These are phyloP conservation scores for Gossypioides kirkii DNA, from an alignment of 345 rosid species.

Conservation along the genomic window DNA sequence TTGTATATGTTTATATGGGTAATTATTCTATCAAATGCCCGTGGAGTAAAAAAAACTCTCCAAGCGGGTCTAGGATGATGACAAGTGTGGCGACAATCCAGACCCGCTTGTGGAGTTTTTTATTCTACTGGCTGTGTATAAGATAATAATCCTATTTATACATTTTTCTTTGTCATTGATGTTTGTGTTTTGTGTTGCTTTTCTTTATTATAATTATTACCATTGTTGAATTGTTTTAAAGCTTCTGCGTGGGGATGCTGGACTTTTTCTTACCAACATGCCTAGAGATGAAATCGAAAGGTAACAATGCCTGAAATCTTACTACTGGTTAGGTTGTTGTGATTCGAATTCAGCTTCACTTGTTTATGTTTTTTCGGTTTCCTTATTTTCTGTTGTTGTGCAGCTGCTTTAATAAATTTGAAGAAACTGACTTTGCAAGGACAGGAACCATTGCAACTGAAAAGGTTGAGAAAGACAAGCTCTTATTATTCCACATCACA, in stretches of 20 bases:
- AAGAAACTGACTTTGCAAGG: slow-evolving; percentile 79
- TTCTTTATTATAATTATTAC: not conserved
- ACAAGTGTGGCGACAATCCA: too few relatives aligned
- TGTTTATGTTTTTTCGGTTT: not conserved
- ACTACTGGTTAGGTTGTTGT: not conserved
- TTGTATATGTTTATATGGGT: not conserved
- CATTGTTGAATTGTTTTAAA: slow-evolving; percentile 22
- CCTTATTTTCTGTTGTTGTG: slow-evolving; percentile 4
- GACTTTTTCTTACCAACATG: slow-evolving; percentile 73
- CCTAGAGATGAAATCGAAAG: slow-evolving; percentile 81
- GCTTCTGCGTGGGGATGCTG: slow-evolving; percentile 76
- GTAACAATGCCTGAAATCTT: slow-evolving; percentile 28
- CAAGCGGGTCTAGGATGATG: too few relatives aligned
- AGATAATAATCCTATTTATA: not conserved
- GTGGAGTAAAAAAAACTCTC: too few relatives aligned
- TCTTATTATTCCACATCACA: not conserved
- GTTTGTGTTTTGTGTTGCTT: not conserved
- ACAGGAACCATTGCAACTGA: slow-evolving; percentile 72
- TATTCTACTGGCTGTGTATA: too few relatives aligned
- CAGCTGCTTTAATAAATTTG: slow-evolving; percentile 76
- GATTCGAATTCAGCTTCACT: not conserved
- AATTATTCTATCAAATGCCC: too few relatives aligned
- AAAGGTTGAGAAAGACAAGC: slow-evolving; percentile 42
- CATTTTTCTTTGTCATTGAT: not conserved
- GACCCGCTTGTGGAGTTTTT: too few relatives aligned